These are phyloP conservation scores for Schrenkiella parvula DNA, from an alignment of 345 rosid genomes.

Conservation along the genomic window DNA sequence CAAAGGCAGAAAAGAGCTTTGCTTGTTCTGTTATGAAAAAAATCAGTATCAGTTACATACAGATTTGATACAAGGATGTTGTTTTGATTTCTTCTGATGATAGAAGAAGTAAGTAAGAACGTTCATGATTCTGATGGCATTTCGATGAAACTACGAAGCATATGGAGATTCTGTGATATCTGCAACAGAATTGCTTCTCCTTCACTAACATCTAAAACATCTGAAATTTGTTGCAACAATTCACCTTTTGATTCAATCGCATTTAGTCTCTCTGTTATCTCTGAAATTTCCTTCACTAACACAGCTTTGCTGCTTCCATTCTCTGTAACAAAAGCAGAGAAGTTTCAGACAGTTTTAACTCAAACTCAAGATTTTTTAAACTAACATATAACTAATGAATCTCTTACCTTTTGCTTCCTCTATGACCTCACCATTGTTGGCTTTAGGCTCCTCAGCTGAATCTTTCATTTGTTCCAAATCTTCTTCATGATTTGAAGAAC, in stretches of 20 bases:
- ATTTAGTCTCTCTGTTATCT: conserved; percentile 38
- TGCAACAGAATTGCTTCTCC: conserved; percentile 40
- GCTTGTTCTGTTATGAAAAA: conserved; percentile 25
- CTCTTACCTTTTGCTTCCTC: conserved; percentile 18
- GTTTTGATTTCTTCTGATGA: conserved; percentile 11
- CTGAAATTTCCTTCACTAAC: conserved; percentile 34
- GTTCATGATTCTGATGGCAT: conserved; percentile 31
- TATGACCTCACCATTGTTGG: conserved; percentile 3
- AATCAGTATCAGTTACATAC: conserved; percentile 18
- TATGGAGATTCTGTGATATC: conserved; percentile 42
- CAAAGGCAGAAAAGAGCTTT: background rate
- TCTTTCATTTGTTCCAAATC: conserved; percentile 32
- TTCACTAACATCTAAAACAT: conserved; percentile 31
- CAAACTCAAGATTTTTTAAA: background rate
- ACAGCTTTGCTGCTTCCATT: conserved; percentile 22
- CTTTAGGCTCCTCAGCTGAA: conserved; percentile 8
- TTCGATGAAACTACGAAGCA: conserved; percentile 41
- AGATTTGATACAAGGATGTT: conserved; percentile 26
- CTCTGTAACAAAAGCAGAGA: conserved; percentile 6
- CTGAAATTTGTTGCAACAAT: conserved; percentile 30
- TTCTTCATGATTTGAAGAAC: conserved; percentile 26
- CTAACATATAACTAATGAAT: background rate
- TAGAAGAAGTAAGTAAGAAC: conserved; percentile 4
- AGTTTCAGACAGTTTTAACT: conserved; percentile 2
- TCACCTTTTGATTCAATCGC: conserved; percentile 44